These are phyloP conservation scores for Mycena vulgaris DNA, from an alignment of 768 basidiomycete genomes.

Conservation along the genomic window DNA sequence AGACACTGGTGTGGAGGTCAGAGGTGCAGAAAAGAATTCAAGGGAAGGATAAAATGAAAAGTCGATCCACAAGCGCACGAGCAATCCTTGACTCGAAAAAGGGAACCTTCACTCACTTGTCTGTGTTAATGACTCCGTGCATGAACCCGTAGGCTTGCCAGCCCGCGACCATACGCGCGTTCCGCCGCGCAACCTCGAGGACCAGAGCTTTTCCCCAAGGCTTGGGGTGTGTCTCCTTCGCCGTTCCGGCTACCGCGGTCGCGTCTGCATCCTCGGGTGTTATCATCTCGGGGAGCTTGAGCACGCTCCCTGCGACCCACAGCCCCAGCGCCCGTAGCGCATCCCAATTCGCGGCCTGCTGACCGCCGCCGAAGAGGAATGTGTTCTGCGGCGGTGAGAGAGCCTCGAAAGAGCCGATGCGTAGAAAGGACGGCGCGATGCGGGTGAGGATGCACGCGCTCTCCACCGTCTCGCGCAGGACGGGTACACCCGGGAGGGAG, in stretches of 20 bases:
- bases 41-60: neutral
- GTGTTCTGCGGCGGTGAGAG: constrained; percentile 77
- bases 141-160: constrained; percentile 98
- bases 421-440: constrained; percentile 90
- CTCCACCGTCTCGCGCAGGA: constrained; percentile 82
- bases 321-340: constrained; percentile 81
- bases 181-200: constrained; percentile 84
- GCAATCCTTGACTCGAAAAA: no score
- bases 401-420: constrained; percentile 93
- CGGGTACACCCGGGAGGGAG: constrained; percentile 79
- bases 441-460: constrained; percentile 83
- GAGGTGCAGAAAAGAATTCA: constrained; percentile 25
- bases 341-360: constrained; percentile 83
- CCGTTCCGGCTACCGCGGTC: constrained; percentile 18
- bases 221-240: constrained; percentile 58
- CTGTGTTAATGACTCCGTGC: constrained; percentile 98
- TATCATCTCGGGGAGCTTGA: constrained; percentile 54
- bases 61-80: no score
- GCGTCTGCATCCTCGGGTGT: neutral
- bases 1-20: constrained; percentile 64
- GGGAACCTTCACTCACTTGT: no score
- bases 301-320: constrained; percentile 78
- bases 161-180: constrained; percentile 92
- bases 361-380: constrained; percentile 84
- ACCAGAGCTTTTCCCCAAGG: constrained; percentile 83